Evolutionary conservation across 306 rosid genomes (phyloP).

Genomic region (Hippophae tibetana): DNA sequence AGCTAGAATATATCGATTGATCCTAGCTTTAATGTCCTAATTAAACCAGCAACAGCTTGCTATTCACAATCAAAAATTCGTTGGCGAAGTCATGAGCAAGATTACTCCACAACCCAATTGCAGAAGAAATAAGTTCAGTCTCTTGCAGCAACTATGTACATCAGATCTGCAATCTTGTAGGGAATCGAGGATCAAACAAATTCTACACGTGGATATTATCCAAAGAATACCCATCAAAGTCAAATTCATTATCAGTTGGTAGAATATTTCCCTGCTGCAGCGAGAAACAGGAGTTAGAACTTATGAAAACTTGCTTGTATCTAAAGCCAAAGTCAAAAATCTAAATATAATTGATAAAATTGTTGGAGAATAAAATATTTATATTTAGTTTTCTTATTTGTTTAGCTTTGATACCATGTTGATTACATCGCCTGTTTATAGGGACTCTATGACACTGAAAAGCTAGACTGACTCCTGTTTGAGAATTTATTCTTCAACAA

Average conservation of each 20-base stretch:
- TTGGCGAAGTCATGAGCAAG: constrained; percentile 25
- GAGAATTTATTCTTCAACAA: neutral
- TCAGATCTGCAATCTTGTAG: constrained; percentile 36
- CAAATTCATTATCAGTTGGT: constrained; percentile 60
- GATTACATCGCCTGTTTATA: too few species aligned
- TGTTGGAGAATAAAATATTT: too few species aligned
- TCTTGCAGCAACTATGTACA: constrained; percentile 56
- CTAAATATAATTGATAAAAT: too few species aligned
- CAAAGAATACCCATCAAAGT: constrained; percentile 75
- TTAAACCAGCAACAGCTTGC: constrained; percentile 24
- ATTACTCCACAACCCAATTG: constrained; percentile 27
- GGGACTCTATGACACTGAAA: too few species aligned
- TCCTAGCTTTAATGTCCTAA: constrained; percentile 24
- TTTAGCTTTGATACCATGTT: too few species aligned
- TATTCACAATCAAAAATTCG: constrained; percentile 31
- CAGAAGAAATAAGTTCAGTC: constrained; percentile 34
- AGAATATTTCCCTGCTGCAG: constrained; percentile 74
- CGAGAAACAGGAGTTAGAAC: constrained; percentile 1
- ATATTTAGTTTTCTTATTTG: too few species aligned
- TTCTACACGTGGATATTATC: constrained; percentile 78
- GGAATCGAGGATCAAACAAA: constrained; percentile 13
- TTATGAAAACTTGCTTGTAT: too few species aligned
- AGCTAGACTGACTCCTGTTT: too few species aligned
- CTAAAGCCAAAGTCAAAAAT: too few species aligned
- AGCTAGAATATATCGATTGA: constrained; percentile 14